A percentile compares a stretch with the other conserved stretches of the same genome.
Conservation (phyloP, 371 early-diverging fungal genomes). For the Blakeslea trispora region DNA sequence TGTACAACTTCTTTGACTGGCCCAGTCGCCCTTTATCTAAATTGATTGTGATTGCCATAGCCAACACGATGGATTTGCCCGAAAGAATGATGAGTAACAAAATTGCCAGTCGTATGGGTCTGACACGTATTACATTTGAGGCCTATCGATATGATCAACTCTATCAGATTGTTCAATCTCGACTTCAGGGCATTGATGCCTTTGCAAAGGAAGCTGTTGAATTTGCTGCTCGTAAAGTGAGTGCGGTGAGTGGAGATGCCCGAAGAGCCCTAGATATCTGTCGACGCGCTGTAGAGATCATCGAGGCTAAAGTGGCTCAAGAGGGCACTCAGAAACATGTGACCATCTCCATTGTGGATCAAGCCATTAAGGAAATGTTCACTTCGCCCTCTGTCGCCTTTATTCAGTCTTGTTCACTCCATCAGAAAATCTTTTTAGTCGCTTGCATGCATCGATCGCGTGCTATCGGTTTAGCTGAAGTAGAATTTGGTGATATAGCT, state of each 20-base stretch:
- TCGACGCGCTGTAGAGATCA: slow-evolving; percentile 84
- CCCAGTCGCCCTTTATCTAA: slow-evolving; percentile 82
- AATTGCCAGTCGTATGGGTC: slow-evolving; percentile 90
- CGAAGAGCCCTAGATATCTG: slow-evolving; percentile 95
- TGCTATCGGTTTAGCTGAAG: slow-evolving; percentile 73
- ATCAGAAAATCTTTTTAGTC: slow-evolving; percentile 85
- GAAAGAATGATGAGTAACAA: slow-evolving; percentile 92
- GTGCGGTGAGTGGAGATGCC: slow-evolving; percentile 96
- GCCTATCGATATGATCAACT: slow-evolving; percentile 89
- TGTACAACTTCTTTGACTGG: slow-evolving; percentile 99
- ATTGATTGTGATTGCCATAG: slow-evolving; percentile 93
- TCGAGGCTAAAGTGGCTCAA: slow-evolving; percentile 51
- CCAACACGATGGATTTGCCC: slow-evolving; percentile 99
- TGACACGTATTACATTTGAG: slow-evolving; percentile 87
- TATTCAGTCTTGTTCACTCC: slow-evolving; percentile 71
- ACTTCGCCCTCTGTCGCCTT: slow-evolving; percentile 74
- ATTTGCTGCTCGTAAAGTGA: slow-evolving; percentile 93
- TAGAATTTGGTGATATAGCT: slow-evolving; percentile 70
- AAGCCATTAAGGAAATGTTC: slow-evolving; percentile 86
- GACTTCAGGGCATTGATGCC: slow-evolving; percentile 72
- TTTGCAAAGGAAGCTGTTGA: slow-evolving; percentile 88
- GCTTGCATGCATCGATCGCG: slow-evolving; percentile 67
- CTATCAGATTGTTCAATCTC: slow-evolving; percentile 77
- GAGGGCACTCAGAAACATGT: slow-evolving; percentile 44
- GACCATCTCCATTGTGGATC: slow-evolving; percentile 73